phyloP scores from a whole-genome alignment of 1,284 basidiomycete genomes.

The Ceratobasidium sp. region DNA sequence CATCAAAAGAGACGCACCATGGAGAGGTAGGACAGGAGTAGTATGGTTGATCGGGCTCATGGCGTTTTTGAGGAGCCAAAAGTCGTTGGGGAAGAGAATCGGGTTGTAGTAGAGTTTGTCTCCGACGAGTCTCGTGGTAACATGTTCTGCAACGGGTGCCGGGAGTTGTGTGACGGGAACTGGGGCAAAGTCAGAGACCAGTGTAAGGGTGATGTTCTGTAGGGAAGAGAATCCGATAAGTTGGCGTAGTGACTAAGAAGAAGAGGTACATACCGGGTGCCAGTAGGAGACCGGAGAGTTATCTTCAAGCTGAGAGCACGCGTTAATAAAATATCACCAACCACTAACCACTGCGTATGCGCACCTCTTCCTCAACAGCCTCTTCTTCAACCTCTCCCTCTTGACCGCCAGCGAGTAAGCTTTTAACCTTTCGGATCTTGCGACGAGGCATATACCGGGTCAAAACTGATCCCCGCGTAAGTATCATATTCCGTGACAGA shows the following conservation, averaged over 20 bases:
- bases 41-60: conserved; percentile 83
- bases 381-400: conserved; percentile 60
- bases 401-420: conserved; percentile 67
- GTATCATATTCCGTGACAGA: conserved; percentile 26
- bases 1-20: conserved; percentile 62
- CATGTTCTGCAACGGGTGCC: conserved; percentile 71
- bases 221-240: conserved; percentile 31
- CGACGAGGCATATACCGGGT: conserved; percentile 82
- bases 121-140: conserved; percentile 68
- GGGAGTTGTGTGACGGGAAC: conserved; percentile 71
- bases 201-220: conserved; percentile 86
- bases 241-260: background rate
- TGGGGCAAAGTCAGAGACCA: conserved; percentile 75
- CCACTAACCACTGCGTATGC: conserved; percentile 6
- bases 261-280: conserved; percentile 65
- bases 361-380: conserved; percentile 48
- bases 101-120: conserved; percentile 81
- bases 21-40: conserved; percentile 76
- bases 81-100: conserved; percentile 93
- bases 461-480: conserved; percentile 65
- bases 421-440: conserved; percentile 84
- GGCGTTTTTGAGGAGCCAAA: conserved; percentile 74
- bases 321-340: background rate
- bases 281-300: conserved; percentile 75
- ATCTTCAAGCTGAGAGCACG: conserved; percentile 30